Evolutionary conservation across 2,329 filamentous ascomycete species (phyloP), one percentile per base, ranked within the genome.

Genomic region (Alternaria panax): DNA sequence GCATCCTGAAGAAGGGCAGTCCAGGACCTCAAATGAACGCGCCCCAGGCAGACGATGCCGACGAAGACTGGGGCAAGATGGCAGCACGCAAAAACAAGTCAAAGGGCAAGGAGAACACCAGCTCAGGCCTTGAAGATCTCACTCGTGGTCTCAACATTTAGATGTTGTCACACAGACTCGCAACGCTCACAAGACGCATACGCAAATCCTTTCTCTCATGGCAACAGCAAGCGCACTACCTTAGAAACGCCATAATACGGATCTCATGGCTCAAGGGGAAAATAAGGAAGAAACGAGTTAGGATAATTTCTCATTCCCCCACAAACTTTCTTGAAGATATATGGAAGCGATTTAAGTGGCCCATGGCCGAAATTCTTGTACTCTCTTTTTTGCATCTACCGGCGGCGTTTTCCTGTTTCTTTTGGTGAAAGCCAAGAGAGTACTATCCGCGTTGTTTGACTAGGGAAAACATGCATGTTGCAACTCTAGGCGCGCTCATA

Each of bases 61-160:
- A 77, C 12, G 75, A 76, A 42, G 72, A 75, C 45, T 77, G 75
- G 75, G 66, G 70, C 46, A 68, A 65, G 43, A 66, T 76, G 65
- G 68, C 69, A 2, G 67, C 68, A 25, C 66, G 74, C 48, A 77
- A 74, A 62, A 72, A 57, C 46, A 75, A 71, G 51, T 52, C 34
- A 9, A 65, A 62, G 27, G 65, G 65, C 47, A 68, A 65, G 36
- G 62, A 66, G 57, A 69, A 62, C 34, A 54, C 51, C 22, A 63
- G 43, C 20, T 64, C 48, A 4, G 71, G 62, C 9, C 62, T 74
- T 41, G 65, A 69, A 51, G 70, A 74, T 32, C 62, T 75, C 16
- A 72, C 67, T 2, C 65, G 66, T 18, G 73, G 69, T 9, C 66
- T 71, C 27, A 69, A 70, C 52, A 64, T 71, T 18, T 71, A 61